Base-by-base conservation (phyloP, 2,329 filamentous ascomycete species). In the Colletotrichum falcatum region DNA sequence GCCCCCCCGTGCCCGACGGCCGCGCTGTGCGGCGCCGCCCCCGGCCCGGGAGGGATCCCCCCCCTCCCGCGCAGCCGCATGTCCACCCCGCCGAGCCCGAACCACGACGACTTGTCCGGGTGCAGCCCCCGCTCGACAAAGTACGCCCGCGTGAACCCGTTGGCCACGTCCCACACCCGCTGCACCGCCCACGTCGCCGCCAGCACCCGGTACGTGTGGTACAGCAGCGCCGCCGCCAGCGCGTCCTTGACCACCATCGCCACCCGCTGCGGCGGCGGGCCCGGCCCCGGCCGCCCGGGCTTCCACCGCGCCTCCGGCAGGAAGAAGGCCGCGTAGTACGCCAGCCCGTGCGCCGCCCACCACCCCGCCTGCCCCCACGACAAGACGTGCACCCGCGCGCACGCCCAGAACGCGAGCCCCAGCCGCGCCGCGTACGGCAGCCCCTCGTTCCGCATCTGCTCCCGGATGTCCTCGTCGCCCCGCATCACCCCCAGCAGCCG, bases 141-240 rank as follows among this genome's bases (percentile, higher is more conserved):
- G n/a, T 66, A 66, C 23, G 63, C 67, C 55, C 67, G 33, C 37
- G 67, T 56, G 23, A 42, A 23, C 37, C 58, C 49, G 63, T 70
- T 70, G 54, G 63, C 67, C 48, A 54, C 20, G 33, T 48, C 66
- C 46, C 56, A 70, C 9, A 70, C n/a, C 16, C 18, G 16, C 56
- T 35, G 46, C 30, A 42, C 49, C 5, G 63, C 62, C 49, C 33
- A 18, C 30, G 51, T 30, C 55, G 55, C 54, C 35, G 26, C 30
- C 46, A 66, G 23, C 42, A 28, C 46, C 35, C 42, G 53, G 61
- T 30, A 60, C 28, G 33, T 16, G 26, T n/a, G 20, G 18, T 28
- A 51, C 35, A 64, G 12, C 42, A 61, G 20, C 16, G 18, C 30
- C 12, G 44, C 2, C 28, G 33, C 2, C 11, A 46, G 3, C 37